Percentiles rank a stretch among this genome's conserved stretches.
Evolutionary conservation across 164 flowering plant species (phyloP).

Genomic region (Chimonanthus salicifolius): DNA sequence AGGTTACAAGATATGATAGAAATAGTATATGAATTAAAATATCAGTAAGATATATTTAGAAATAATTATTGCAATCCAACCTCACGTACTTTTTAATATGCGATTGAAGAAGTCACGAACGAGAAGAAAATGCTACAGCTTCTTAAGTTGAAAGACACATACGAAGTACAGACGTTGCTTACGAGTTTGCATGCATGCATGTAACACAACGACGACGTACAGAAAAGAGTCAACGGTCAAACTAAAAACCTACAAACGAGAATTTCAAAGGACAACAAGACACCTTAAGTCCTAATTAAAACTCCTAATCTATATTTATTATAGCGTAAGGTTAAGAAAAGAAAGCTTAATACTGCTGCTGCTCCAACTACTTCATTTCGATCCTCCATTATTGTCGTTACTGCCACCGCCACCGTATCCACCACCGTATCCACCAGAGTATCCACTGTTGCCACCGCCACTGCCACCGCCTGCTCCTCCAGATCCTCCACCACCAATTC

Average conservation of each 20-base stretch:
- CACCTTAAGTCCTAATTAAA: background rate
- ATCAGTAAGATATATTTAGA: too few species aligned
- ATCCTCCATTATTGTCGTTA: too few species aligned
- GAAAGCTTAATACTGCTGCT: too few species aligned
- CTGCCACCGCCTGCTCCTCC: background rate
- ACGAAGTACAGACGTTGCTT: background rate
- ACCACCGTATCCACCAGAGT: background rate
- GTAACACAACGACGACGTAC: background rate
- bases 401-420: background rate
- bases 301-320: background rate
- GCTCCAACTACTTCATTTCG: too few species aligned
- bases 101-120: too few species aligned
- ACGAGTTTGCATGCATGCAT: background rate
- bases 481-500: background rate
- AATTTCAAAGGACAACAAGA: background rate
- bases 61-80: too few species aligned
- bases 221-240: background rate
- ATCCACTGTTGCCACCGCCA: background rate
- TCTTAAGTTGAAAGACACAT: background rate
- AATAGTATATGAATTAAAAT: too few species aligned
- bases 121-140: too few species aligned
- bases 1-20: too few species aligned
- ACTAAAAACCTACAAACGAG: background rate
- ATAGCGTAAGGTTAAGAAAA: too few species aligned
- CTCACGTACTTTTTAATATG: too few species aligned